Evolutionary conservation across 2,329 filamentous ascomycete genomes (phyloP), one percentile per base, ranked within the genome.

Genomic region (Lachnellula hyalina): DNA sequence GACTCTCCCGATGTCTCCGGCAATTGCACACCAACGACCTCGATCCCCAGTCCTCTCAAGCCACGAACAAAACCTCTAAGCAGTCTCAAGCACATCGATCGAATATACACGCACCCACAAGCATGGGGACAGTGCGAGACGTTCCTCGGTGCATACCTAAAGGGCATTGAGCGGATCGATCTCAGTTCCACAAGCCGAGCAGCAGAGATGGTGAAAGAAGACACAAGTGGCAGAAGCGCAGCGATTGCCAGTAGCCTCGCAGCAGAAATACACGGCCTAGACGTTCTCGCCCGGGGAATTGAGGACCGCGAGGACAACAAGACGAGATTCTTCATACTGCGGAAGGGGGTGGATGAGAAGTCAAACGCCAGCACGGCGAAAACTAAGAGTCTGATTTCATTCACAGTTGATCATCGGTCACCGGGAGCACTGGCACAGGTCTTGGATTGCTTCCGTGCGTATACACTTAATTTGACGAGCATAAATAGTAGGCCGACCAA

Each of bases 61-160:
- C 76, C 77, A 25, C 71, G 72, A 59, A 70, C 75, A 40, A 72
- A 72, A 59, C 82, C 84, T 3, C 64, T 79, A 40, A 65, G 68
- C 50, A 73, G 75, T 59, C 71, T 92, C 58, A 71, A 74, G 53
- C 78, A 86, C 63, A 80, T 97, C 65, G 81, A 79, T 63, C 86
- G 86, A 66, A 73, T 99, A 41, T 96, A 96, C 75, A 94, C 90
- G 23, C 94, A 99, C 72, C 92, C 93, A 9, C 94, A 99, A 73
- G 94, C 91, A 28, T 96, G 94, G 77, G 91, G 91, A 25, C 94
- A 99, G 74, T 96, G 92, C 72, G 84, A 85, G 45, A 72, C 68
- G 8, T 96, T 96, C 72, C 80, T 96, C 25, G 76, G 79, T 8
- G 75, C 77, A 28, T 77, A 89, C 64, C 81, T 96, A 58, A 85